Evolutionary conservation across 108 stramenopile genomes (phyloP), one percentile per base, ranked within the genome.

Genomic region (Cyclotella choctawhatcheeana): DNA sequence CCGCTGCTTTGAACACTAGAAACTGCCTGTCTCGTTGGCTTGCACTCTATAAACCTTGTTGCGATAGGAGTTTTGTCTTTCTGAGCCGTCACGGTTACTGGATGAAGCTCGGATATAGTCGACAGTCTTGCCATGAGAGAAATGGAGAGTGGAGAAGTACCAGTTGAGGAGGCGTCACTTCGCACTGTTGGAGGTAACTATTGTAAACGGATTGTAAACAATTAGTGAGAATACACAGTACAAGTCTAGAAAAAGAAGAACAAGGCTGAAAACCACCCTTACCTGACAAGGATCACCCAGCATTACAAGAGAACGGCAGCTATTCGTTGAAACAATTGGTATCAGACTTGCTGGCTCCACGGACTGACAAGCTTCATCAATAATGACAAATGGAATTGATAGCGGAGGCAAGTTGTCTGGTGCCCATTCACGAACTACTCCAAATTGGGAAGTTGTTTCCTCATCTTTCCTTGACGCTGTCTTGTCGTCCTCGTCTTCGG

Each of bases 311-410:
- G 91, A 83, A 2, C 85, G 55, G 67, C 93, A 89, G 52, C 86
- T 90, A 67, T 90, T 89, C 25, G 92, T 85, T 5, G 88, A 76
- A 22, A 86, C 88, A 27, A 96, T 68, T 8, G 97, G 93, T 59
- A 95, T 89, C 50, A 96, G 66, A 52, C 84, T 90, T 50, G 97
- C 99, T 0, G 98, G 96, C 71, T 98, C 96, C 2, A 96, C 89
- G 43, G 90, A 88, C 79, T 98, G 97, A 67, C 93, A 92, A 0
- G 96, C 96, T 69, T 98, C 97, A 71, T 98, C 97, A 22, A 97
- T 69, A 37, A 98, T 80, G 10, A 98, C 89, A 82, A 95, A 92
- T 8, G 93, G 93, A 33, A 83, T 68, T 20, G 87, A 87, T 4
- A 94, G 76, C 14, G 93, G 85, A 35, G 90, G 88, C 33, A 88